These are phyloP conservation scores for Hypoxylon trugodes DNA, from an alignment of 495 filamentous ascomycete genomes.

Conservation along the genomic window DNA sequence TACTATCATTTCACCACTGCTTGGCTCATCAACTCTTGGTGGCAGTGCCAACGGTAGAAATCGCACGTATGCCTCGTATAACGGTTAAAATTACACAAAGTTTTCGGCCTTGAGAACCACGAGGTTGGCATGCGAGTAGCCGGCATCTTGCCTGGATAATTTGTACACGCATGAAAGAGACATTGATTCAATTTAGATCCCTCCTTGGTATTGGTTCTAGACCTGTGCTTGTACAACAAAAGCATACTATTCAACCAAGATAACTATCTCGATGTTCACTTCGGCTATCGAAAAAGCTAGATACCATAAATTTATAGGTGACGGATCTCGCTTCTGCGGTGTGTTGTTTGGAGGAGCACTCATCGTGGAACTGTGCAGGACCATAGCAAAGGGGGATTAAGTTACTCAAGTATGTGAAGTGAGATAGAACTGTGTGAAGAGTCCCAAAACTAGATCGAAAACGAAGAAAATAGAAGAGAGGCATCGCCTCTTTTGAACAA, in stretches of 20 bases:
- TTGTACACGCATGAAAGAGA: background rate
- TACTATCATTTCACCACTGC: background rate
- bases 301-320: too few relatives aligned
- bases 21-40: background rate
- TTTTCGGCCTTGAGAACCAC: background rate
- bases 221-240: background rate
- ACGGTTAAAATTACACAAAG: too few relatives aligned
- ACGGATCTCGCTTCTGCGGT: too few relatives aligned
- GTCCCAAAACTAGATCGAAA: too few relatives aligned
- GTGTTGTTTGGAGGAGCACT: too few relatives aligned
- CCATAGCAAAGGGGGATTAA: too few relatives aligned
- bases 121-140: constrained; percentile 13
- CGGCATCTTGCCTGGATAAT: constrained; percentile 6
- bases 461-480: background rate
- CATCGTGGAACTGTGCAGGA: too few relatives aligned
- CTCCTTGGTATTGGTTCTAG: background rate
- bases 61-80: background rate
- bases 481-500: background rate
- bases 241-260: background rate
- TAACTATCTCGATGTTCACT: too few relatives aligned
- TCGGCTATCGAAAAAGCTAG: too few relatives aligned
- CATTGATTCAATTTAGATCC: background rate
- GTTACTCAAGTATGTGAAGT: too few relatives aligned
- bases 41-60: background rate
- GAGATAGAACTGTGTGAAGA: too few relatives aligned